phyloP scores from a whole-genome alignment of 768 basidiomycete genomes.

The Auriscalpium microsporum region DNA sequence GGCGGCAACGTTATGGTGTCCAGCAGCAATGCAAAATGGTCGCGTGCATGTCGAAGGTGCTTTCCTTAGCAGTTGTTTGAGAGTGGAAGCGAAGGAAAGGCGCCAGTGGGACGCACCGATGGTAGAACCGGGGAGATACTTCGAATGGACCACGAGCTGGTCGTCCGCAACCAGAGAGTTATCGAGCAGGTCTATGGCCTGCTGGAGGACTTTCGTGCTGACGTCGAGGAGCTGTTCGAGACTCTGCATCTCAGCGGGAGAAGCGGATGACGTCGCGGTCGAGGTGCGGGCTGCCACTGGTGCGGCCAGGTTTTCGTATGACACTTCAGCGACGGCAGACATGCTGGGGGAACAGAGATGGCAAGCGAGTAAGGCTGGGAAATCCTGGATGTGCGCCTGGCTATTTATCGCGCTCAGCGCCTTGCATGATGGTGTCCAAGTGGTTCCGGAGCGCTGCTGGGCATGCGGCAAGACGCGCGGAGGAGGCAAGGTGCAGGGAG shows the following conservation, averaged over 20 bases:
- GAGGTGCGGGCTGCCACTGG: too few relatives aligned
- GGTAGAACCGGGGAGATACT: conserved; percentile 77
- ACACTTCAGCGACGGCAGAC: neutral
- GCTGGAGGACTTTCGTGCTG: conserved; percentile 56
- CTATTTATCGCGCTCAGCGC: neutral
- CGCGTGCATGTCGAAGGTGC: conserved; percentile 77
- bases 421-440: neutral
- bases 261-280: neutral
- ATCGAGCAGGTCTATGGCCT: conserved; percentile 67
- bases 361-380: neutral
- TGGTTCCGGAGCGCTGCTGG: neutral
- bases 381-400: too few relatives aligned
- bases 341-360: neutral
- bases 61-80: conserved; percentile 44
- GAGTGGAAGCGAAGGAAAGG: neutral
- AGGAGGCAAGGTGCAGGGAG: too few relatives aligned
- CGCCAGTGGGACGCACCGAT: conserved; percentile 45
- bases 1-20: conserved; percentile 40
- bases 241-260: conserved; percentile 17
- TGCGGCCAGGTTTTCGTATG: neutral
- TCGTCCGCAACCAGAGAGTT: conserved; percentile 56
- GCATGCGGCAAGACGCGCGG: neutral
- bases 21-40: conserved; percentile 67
- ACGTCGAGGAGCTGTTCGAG: conserved; percentile 56
- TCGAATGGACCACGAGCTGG: conserved; percentile 61